phyloP scores from a whole-genome alignment of 2,329 filamentous ascomycete genomes.

The Monosporascus sp. region DNA sequence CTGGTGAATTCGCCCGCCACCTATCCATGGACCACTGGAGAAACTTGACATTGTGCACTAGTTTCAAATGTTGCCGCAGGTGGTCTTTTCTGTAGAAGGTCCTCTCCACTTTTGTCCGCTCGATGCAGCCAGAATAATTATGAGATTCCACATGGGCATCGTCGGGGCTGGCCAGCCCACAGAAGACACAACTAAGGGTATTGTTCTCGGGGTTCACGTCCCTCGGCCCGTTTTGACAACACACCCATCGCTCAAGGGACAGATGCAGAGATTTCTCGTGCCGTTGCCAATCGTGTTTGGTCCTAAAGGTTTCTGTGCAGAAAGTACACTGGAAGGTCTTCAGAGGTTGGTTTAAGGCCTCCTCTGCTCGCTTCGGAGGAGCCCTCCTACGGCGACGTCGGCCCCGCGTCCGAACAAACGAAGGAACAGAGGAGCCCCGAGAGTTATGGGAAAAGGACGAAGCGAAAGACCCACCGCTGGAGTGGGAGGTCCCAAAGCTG shows the following conservation, averaged over 20 bases:
- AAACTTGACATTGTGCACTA: conserved; percentile 60
- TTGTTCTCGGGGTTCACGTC: conserved; percentile 57
- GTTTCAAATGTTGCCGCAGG: conserved; percentile 58
- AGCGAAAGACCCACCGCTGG: conserved; percentile 52
- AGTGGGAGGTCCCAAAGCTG: conserved; percentile 57
- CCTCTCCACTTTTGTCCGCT: conserved; percentile 56
- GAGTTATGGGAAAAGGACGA: conserved; percentile 57
- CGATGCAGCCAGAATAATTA: conserved; percentile 60
- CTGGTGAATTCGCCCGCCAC: conserved; percentile 56
- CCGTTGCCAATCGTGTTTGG: conserved; percentile 65
- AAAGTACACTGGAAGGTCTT: conserved; percentile 64
- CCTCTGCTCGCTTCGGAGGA: conserved; percentile 31
- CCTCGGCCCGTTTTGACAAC: conserved; percentile 50
- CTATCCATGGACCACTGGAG: conserved; percentile 58
- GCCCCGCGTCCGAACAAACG: conserved; percentile 36
- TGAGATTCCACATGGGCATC: conserved; percentile 53
- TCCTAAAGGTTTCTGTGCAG: conserved; percentile 63
- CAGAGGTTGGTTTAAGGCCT: conserved; percentile 37
- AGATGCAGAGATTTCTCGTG: conserved; percentile 65
- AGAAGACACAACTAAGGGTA: conserved; percentile 53
- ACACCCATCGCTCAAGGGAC: conserved; percentile 63
- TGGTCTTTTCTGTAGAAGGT: conserved; percentile 65
- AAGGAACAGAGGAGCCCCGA: conserved; percentile 48
- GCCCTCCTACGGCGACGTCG: conserved; percentile 46
- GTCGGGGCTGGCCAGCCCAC: conserved; percentile 49